These are phyloP conservation scores for Micromonas commoda DNA, from an alignment of 139 green algal genomes.

Conservation along the genomic window DNA sequence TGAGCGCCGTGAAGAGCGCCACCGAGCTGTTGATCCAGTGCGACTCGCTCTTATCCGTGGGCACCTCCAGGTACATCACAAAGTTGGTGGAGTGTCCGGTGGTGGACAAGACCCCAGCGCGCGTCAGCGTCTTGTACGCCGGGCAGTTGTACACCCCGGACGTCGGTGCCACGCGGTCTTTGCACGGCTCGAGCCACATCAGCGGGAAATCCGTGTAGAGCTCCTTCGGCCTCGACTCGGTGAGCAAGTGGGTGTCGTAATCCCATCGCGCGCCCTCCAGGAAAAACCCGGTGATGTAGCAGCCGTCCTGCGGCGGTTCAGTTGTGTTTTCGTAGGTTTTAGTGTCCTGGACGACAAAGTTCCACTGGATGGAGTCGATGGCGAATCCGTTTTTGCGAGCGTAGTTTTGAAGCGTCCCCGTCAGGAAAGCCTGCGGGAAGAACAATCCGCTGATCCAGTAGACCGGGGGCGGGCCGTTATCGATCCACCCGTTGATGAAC, in stretches of 20 bases:
- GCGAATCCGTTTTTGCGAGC: conserved; percentile 61
- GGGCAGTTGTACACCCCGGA: conserved; percentile 64
- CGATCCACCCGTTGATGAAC: conserved; percentile 67
- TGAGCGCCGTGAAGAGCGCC: conserved; percentile 64
- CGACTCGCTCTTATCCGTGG: conserved; percentile 46
- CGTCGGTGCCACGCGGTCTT: conserved; percentile 47
- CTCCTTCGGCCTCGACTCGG: conserved; percentile 72
- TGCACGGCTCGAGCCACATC: conserved; percentile 60
- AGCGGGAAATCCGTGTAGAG: conserved; percentile 78
- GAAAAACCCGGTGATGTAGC: conserved; percentile 73
- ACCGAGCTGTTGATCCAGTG: conserved; percentile 75
- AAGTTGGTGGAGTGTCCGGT: conserved; percentile 84
- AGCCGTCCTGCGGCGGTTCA: conserved; percentile 57
- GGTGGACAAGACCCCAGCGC: conserved; percentile 54
- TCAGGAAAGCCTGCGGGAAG: conserved; percentile 82
- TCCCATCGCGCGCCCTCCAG: conserved; percentile 72
- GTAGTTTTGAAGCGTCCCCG: conserved; percentile 78
- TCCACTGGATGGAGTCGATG: conserved; percentile 76
- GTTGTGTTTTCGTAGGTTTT: conserved; percentile 14
- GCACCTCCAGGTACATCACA: conserved; percentile 72
- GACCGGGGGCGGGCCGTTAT: conserved; percentile 46
- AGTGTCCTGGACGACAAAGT: conserved; percentile 59
- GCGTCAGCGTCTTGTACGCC: conserved; percentile 49
- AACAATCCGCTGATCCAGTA: conserved; percentile 86
- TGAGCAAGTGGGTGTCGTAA: conserved; percentile 45